Base-by-base conservation (phyloP, 805 yeast genomes). In the Candida dendrica region DNA sequence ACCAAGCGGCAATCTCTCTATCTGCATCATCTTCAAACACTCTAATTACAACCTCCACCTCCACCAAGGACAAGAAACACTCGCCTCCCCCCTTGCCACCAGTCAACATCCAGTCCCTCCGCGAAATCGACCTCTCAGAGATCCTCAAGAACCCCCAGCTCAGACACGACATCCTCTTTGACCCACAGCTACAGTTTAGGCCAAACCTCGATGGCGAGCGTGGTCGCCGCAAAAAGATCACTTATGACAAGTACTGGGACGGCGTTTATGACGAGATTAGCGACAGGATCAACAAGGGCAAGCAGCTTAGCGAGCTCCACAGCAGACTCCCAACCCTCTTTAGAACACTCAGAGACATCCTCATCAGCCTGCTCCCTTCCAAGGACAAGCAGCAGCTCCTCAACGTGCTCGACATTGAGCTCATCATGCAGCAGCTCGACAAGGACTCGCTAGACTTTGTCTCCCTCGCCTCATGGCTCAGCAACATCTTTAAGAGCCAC, bases 121-220 rank as follows among this genome's bases (percentile, higher is more conserved):
- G 82, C 51, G 96, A 88, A 59, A 84, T 90, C 44, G 97, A 90
- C 55, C 64, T 90, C 37, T 84, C 84, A 47, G 95, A 88, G 57
- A 90, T 91, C 41, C 71, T 90, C 51, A 86, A 85, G 57, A 90
- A 90, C 63, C 96, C 96, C 3, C 96, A 88, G 60, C 68, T 90
- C 43, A 75, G 98, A 48, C 98, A 90, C 61, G 98, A 91, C 60
- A 86, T 91, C 41, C 71, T 88, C 13, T 90, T 90, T 58, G 96
- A 90, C 65, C 95, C 96, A 15, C 86, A 85, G 56, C 69, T 90
- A 45, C 96, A 89, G 66, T 87, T 90, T 61, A 75, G 97, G 59
- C 95, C 95, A 24, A 86, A 87, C 56, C 67, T 89, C 50, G 96
- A 86, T 59, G 95, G 95, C 40, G 97, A 90, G 63, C 69, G 96